Evolutionary conservation across 2,329 filamentous ascomycete species (phyloP), one percentile per base, ranked within the genome.

Genomic region (Paraphoma sp.): DNA sequence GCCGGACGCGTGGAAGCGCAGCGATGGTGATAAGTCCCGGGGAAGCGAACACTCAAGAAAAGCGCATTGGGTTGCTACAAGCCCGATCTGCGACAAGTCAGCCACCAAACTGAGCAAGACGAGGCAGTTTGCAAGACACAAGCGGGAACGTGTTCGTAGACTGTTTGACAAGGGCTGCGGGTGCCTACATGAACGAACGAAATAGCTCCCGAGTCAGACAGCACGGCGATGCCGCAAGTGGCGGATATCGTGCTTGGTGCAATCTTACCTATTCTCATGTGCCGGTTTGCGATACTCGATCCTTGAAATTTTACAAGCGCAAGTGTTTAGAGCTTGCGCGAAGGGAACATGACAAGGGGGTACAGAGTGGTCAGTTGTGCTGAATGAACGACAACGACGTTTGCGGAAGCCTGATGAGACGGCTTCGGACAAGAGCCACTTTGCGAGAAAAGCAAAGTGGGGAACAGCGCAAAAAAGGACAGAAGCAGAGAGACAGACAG

Each of bases 21-120:
- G 58, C 59, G 57, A 60, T 69, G 65, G 63, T 70, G 63, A 62
- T 53, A 49, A 70, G 62, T 64, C 45, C 53, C 53, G 57, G 53
- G 62, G 58, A 68, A 68, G 70, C 69, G 61, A 71, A 66, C 51
- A 58, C 57, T 62, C 62, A 71, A 60, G 61, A 62, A 57, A 67
- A 67, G 65, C 55, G 65, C 64, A 69, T 58, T 48, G 55, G 55
- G 64, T 69, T 70, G 64, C 62, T 67, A 62, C 67, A 71, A 72
- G 71, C 64, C 63, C 64, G 57, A 63, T 69, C 74, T 76, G 66
- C 54, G 63, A 75, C 66, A 64, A 56, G 71, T 77, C 64, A 77
- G 74, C 70, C 56, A 65, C 66, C 67, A 75, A 71, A 74, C 68
- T 64, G 65, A 72, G 67, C 67, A 74, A 75, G 70, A 73, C 65